Conservation (phyloP, 441 rosid genomes). For the Gossypium schwendimanii region DNA sequence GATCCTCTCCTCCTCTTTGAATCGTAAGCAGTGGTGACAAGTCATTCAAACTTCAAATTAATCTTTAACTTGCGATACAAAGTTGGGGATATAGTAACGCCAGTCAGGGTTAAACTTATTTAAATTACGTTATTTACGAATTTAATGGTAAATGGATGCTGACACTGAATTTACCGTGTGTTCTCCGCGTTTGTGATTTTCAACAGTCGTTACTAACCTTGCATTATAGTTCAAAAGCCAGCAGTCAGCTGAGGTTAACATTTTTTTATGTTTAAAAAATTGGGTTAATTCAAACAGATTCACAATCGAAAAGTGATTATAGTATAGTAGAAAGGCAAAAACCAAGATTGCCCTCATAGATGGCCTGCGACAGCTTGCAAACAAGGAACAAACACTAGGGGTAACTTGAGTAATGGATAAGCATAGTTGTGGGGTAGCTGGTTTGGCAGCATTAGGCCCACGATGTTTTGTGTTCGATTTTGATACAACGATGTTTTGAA, state of each 20-base stretch:
- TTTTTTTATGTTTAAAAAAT: neutral
- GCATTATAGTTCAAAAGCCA: neutral
- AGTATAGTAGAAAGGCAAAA: neutral
- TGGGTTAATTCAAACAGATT: neutral
- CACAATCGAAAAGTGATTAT: neutral
- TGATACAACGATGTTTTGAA: conserved; percentile 11
- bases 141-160: neutral
- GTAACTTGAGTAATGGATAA: neutral
- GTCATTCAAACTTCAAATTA: neutral
- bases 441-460: conserved; percentile 18
- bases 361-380: neutral
- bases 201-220: neutral
- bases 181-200: neutral
- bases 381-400: neutral
- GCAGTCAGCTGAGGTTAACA: neutral
- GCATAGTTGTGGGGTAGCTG: neutral
- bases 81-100: neutral
- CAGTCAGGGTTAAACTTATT: neutral
- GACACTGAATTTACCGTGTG: neutral
- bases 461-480: neutral
- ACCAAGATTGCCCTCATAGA: neutral
- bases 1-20: neutral
- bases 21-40: neutral
- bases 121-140: neutral
- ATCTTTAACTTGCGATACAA: neutral